Conservation (phyloP, 2,329 filamentous ascomycete genomes). For the Tothia fuscella region DNA sequence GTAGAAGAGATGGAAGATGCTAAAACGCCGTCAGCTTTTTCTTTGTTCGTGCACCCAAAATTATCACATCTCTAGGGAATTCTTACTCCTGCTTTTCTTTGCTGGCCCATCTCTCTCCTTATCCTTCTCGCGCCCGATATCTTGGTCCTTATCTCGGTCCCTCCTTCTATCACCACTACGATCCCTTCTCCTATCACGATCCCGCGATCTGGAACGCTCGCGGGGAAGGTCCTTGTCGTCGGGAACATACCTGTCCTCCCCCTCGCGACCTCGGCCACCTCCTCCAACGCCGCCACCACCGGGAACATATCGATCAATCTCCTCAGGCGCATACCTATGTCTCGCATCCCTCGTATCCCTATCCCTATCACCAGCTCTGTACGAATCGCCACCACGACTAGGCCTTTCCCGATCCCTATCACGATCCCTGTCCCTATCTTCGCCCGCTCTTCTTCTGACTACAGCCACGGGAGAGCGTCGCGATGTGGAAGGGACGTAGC, state of each 20-base stretch:
- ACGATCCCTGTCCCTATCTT: conserved; percentile 12
- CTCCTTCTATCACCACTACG: conserved; percentile 5
- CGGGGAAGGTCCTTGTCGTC: conserved; percentile 14
- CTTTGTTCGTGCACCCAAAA: no score
- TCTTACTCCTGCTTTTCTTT: background rate
- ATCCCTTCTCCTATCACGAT: conserved; percentile 20
- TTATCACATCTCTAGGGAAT: background rate
- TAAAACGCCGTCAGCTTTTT: no score
- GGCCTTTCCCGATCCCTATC: conserved; percentile 6
- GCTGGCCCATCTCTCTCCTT: conserved; percentile 11
- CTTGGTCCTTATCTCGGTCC: conserved; percentile 2
- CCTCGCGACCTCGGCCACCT: conserved; percentile 15
- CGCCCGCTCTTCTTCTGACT: conserved; percentile 12
- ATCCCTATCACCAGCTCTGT: conserved; percentile 12
- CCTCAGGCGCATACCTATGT: conserved; percentile 19
- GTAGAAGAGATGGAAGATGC: no score
- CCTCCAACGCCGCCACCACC: conserved; percentile 19
- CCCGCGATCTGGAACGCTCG: conserved; percentile 12
- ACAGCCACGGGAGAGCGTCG: conserved; percentile 5
- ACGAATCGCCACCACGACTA: conserved; percentile 2
- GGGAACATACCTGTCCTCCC: conserved; percentile 5
- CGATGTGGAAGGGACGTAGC: conserved; percentile 8
- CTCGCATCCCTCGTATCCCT: conserved; percentile 13
- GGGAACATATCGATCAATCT: conserved; percentile 36
- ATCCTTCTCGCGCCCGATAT: conserved; percentile 25